phyloP scores from a whole-genome alignment of 805 yeast species.

The Barnettozyma sucrosica region DNA sequence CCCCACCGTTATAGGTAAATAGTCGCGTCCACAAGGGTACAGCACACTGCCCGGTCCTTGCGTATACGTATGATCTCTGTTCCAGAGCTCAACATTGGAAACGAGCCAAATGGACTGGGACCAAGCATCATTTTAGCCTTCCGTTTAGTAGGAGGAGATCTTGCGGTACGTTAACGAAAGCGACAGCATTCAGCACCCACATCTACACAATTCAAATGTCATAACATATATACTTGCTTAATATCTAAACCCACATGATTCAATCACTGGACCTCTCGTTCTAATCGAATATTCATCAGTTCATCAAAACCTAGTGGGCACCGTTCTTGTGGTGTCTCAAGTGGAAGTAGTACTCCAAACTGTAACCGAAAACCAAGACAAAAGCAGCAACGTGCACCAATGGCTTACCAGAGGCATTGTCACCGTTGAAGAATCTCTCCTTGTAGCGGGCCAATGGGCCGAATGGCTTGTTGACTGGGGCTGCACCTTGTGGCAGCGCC shows the following conservation, averaged over 20 bases:
- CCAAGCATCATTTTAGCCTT: too few species aligned
- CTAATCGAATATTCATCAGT: constrained; percentile 6
- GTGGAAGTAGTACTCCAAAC: constrained; percentile 91
- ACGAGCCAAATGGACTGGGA: too few species aligned
- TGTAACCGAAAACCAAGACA: constrained; percentile 74
- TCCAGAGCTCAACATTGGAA: too few species aligned
- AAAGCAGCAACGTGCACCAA: constrained; percentile 68
- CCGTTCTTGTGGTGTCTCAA: constrained; percentile 53
- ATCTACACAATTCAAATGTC: not conserved
- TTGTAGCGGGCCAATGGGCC: constrained; percentile 73
- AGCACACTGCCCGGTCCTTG: too few species aligned
- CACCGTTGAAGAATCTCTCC: constrained; percentile 81
- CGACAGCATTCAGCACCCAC: not conserved
- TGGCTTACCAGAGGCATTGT: constrained; percentile 79
- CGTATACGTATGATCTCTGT: too few species aligned
- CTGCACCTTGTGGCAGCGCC: constrained; percentile 90
- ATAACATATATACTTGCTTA: constrained; percentile 3
- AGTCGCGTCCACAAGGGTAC: too few species aligned
- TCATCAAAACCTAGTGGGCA: constrained; percentile 27
- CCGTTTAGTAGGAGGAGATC: too few species aligned
- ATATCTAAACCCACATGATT: constrained; percentile 2
- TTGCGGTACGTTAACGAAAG: not conserved
- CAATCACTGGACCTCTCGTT: constrained; percentile 1
- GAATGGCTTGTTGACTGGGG: constrained; percentile 65
- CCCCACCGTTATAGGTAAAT: too few species aligned